phyloP scores from a whole-genome alignment of 2,329 filamentous ascomycete species.

The Periconia sp. region DNA sequence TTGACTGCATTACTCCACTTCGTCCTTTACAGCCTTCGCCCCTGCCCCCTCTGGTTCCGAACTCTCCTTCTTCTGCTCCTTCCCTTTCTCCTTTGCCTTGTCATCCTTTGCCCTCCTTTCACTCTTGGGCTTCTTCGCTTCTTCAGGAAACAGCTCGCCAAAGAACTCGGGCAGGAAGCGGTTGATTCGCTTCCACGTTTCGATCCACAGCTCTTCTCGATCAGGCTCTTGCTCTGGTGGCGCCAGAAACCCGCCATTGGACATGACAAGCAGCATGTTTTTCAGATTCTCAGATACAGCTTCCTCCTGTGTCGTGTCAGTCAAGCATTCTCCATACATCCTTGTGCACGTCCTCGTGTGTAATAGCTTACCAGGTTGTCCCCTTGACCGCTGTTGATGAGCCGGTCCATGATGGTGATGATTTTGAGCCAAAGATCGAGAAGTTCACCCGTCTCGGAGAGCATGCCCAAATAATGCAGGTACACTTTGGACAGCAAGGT shows the following conservation, averaged over 20 bases:
- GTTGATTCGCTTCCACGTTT: constrained; percentile 63
- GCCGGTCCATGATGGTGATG: constrained; percentile 88
- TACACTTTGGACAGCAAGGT: constrained; percentile 95
- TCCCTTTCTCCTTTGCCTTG: constrained; percentile 15
- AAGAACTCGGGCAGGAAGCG: constrained; percentile 63
- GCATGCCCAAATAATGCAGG: constrained; percentile 83
- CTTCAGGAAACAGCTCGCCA: constrained; percentile 59
- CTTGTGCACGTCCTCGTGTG: constrained; percentile 1
- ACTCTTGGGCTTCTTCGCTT: constrained; percentile 34
- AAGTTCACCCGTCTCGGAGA: constrained; percentile 86
- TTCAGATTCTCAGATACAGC: constrained; percentile 94
- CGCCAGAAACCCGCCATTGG: constrained; percentile 80
- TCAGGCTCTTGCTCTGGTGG: constrained; percentile 59
- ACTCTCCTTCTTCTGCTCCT: constrained; percentile 7
- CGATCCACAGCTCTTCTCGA: constrained; percentile 60
- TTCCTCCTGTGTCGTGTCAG: constrained; percentile 69
- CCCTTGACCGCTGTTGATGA: constrained; percentile 94
- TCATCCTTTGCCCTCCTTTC: constrained; percentile 18
- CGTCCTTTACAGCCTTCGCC: constrained; percentile 9
- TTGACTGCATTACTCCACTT: constrained; percentile 8
- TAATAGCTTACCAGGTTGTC: constrained; percentile 77
- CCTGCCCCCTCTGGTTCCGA: no score
- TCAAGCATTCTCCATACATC: constrained; percentile 6
- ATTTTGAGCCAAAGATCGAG: constrained; percentile 90
- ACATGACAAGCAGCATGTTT: constrained; percentile 95